Base-by-base conservation (phyloP, 306 rosid genomes). In the Vigna hirtella region DNA sequence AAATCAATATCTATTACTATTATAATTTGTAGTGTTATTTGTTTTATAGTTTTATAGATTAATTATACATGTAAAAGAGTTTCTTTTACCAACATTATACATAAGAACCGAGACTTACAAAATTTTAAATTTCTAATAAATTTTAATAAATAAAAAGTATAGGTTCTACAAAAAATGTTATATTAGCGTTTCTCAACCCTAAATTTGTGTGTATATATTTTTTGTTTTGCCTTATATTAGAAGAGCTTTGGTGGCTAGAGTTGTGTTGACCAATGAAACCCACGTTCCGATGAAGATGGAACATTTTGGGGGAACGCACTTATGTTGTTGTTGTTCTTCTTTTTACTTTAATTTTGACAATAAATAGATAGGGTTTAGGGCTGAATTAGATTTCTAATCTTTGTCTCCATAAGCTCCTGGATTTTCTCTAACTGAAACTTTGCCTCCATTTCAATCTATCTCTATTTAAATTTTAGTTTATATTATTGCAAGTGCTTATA, bases 401-500 rank as follows among this genome's bases (percentile, higher is more conserved):
- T 81, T 81, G 84, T 74, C 80, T 34, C 32, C 43, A 70, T 43
- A 78, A 12, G 59, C 32, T 75, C 66, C 58, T 75, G 50, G 77
- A 76, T 81, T 81, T 74, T 69, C 67, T 69, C 72, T 20, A 11
- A 14, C 5, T 28, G 47, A 58, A 69, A 12, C 66, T 70, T 55
- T 24, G 15, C 79, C 38, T 72, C 17, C 30, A 57, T 58, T 70
- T 50, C 64, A 70, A 79, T 78, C 43, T 36, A 59, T 11, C 43
- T 78, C 9, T 28, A 6, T 34, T 34, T 34, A 34, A 34, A 34
- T 34, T 34, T 5, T 34, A 34, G 7, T 34, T 34, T 36, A 6
- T 36, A 36, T 36, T 6, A 36, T 36, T 36, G 8, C 8, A 36
- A 36, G 2, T 36, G 8, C 2, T 6, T 36, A 1, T 36, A 26